Evolutionary conservation across 2,329 filamentous ascomycete genomes (phyloP).

Genomic region (Xylaria sp.): DNA sequence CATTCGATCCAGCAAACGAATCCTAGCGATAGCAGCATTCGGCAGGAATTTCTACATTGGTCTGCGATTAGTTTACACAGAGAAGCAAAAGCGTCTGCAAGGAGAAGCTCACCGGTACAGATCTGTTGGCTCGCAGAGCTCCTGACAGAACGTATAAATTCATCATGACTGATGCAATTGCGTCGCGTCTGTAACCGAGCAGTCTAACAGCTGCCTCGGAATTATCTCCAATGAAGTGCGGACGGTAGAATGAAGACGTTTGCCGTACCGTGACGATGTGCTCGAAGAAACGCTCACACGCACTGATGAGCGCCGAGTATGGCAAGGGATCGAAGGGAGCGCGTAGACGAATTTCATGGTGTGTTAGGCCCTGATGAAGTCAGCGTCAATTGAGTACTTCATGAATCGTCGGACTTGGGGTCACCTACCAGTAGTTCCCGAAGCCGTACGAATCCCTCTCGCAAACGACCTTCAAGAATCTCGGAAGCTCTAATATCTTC

Average conservation of each 20-base stretch:
- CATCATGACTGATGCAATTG: conserved; percentile 52
- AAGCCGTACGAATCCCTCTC: conserved; percentile 55
- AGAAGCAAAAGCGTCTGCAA: background rate
- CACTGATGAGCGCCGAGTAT: conserved; percentile 51
- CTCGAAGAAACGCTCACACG: conserved; percentile 55
- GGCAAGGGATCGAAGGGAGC: conserved; percentile 52
- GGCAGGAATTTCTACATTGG: conserved; percentile 44
- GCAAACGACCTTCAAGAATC: conserved; percentile 53
- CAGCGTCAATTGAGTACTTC: background rate
- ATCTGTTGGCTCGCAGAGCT: conserved; percentile 45
- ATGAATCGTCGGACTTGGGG: background rate
- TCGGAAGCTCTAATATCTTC: conserved; percentile 50
- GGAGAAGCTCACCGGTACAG: conserved; percentile 41
- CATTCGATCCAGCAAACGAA: conserved; percentile 47
- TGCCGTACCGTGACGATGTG: conserved; percentile 54
- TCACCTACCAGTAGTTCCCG: conserved; percentile 46
- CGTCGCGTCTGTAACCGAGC: conserved; percentile 48
- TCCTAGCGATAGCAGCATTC: conserved; percentile 48
- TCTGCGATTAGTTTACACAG: background rate
- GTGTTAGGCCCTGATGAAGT: conserved; percentile 42
- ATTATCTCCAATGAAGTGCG: conserved; percentile 46
- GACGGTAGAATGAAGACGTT: conserved; percentile 53
- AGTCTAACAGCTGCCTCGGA: conserved; percentile 45
- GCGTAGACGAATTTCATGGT: conserved; percentile 54
- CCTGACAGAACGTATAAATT: conserved; percentile 55